Conservation (phyloP, 805 yeast genomes). For the Maudiozyma barnettii region DNA sequence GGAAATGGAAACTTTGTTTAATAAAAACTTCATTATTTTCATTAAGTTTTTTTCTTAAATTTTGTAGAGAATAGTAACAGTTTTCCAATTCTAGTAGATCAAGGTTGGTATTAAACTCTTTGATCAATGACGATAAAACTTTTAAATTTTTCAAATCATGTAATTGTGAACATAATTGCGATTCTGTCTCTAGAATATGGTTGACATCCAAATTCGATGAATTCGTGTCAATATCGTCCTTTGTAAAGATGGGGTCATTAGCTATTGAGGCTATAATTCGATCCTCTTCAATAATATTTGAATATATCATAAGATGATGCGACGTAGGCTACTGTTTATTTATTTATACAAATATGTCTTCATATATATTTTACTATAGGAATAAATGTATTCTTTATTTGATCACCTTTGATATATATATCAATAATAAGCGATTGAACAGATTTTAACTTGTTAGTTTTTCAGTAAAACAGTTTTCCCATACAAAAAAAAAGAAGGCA, state of each 20-base stretch:
- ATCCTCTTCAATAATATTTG: constrained; percentile 1
- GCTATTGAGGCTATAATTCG: constrained; percentile 1
- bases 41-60: constrained; percentile 18
- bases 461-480: too few species aligned
- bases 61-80: constrained; percentile 25
- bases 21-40: constrained; percentile 8
- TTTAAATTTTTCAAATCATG: constrained; percentile 15
- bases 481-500: too few species aligned
- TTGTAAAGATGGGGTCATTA: constrained; percentile 3
- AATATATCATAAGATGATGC: background rate
- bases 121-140: constrained; percentile 14
- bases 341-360: too few species aligned
- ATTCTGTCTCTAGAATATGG: constrained; percentile 11
- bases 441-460: too few species aligned
- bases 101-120: constrained; percentile 24
- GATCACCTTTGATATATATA: too few species aligned
- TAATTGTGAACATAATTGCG: constrained; percentile 13
- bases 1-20: constrained; percentile 21
- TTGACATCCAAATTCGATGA: background rate
- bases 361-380: too few species aligned
- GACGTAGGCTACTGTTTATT: background rate
- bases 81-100: constrained; percentile 24
- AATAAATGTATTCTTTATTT: too few species aligned
- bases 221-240: background rate
- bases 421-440: too few species aligned